Conservation (phyloP, 805 yeast species). For the Candida loeiensis region DNA sequence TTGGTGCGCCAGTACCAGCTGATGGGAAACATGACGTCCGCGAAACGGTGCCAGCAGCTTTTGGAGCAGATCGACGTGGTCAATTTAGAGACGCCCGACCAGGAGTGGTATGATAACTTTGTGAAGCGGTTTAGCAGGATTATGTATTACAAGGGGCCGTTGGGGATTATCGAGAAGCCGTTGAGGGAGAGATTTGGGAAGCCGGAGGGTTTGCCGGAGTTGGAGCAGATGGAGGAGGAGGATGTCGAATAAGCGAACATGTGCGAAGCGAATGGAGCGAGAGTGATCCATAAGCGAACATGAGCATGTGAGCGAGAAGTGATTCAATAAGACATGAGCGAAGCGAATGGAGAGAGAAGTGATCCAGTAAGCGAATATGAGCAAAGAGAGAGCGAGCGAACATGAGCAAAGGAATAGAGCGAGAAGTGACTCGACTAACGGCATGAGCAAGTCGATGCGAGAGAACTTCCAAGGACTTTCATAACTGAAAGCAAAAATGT, state of each 20-base stretch:
- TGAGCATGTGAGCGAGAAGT: background rate
- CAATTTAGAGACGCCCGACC: slow-evolving; percentile 22
- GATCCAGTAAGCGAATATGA: too few relatives aligned
- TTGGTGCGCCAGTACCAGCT: slow-evolving; percentile 30
- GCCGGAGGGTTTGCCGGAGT: slow-evolving; percentile 29
- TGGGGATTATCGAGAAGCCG: slow-evolving; percentile 40
- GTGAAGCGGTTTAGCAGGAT: slow-evolving; percentile 34
- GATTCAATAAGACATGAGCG: too few relatives aligned
- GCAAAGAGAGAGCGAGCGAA: background rate
- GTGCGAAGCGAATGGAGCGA: background rate
- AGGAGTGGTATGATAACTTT: slow-evolving; percentile 33
- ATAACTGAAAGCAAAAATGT: too few relatives aligned
- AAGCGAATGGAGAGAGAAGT: too few relatives aligned
- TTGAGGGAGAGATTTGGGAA: slow-evolving; percentile 37
- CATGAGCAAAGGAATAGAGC: background rate
- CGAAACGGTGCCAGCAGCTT: slow-evolving; percentile 27
- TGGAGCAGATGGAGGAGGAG: slow-evolving; percentile 42
- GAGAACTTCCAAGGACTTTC: too few relatives aligned
- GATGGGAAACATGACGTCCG: slow-evolving; percentile 21
- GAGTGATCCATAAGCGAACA: background rate
- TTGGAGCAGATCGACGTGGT: slow-evolving; percentile 19
- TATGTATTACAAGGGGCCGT: slow-evolving; percentile 39
- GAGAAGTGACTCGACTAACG: background rate
- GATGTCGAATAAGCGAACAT: slow-evolving; percentile 26
- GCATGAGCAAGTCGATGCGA: background rate